Percentiles rank a stretch among this genome's conserved stretches.
Evolutionary conservation across 371 early-diverging fungal genomes (phyloP).

Genomic region (Mucor irregularis): DNA sequence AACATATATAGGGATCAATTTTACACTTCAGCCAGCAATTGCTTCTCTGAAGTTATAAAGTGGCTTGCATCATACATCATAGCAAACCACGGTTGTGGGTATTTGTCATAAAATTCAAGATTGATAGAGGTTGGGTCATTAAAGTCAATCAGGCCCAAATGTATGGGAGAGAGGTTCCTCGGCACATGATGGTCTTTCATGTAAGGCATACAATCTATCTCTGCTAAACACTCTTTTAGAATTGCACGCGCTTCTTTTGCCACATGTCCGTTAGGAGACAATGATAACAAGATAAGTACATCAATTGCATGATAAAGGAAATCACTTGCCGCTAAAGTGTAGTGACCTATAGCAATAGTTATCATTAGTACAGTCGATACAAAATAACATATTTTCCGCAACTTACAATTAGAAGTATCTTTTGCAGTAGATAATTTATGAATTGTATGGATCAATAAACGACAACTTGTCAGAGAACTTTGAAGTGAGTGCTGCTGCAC

Average conservation of each 20-base stretch:
- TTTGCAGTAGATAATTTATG: neutral
- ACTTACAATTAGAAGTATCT: conserved; percentile 7
- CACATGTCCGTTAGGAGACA: neutral
- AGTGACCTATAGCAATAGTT: conserved; percentile 15
- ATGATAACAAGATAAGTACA: neutral
- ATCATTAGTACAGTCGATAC: neutral
- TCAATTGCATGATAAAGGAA: conserved; percentile 7
- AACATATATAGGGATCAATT: too few species aligned
- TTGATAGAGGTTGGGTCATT: neutral
- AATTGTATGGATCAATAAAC: conserved; percentile 4
- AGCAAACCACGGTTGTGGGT: conserved; percentile 20
- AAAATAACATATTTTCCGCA: neutral
- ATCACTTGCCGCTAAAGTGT: neutral
- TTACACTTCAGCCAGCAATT: too few species aligned
- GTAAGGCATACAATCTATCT: neutral
- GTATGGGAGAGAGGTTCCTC: neutral
- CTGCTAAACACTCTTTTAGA: neutral
- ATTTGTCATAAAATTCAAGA: conserved; percentile 4
- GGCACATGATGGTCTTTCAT: neutral
- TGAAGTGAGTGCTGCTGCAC: conserved; percentile 10
- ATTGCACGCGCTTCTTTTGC: conserved; percentile 4
- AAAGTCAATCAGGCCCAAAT: neutral
- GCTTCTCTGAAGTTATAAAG: neutral
- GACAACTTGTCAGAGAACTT: neutral
- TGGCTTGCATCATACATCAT: conserved; percentile 15